These are phyloP conservation scores for Aureobasidium namibiae DNA, from an alignment of 2,329 filamentous ascomycete genomes.

Conservation along the genomic window DNA sequence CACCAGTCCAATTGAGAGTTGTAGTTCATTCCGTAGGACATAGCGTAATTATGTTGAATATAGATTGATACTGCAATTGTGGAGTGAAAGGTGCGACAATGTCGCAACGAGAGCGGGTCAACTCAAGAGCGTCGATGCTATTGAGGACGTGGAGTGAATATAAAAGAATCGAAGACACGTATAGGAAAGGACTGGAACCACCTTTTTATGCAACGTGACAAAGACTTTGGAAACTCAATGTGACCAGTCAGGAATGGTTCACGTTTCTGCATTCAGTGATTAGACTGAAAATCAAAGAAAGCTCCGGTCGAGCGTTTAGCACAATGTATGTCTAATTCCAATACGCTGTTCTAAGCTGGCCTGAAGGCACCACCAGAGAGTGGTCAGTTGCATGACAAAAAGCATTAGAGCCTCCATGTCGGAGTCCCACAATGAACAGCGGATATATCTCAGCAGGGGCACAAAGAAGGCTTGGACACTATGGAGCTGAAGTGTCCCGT, in stretches of 20 bases:
- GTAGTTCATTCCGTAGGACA: background rate
- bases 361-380: background rate
- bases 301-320: background rate
- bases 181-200: background rate
- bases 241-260: background rate
- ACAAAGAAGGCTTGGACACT: conserved; percentile 9
- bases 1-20: background rate
- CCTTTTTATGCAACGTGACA: conserved; percentile 9
- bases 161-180: conserved; percentile 5
- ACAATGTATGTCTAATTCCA: conserved; percentile 10
- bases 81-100: conserved; percentile 2
- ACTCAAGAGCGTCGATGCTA: background rate
- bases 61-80: conserved; percentile 2
- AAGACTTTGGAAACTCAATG: background rate
- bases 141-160: background rate
- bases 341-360: conserved; percentile 2
- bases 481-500: background rate
- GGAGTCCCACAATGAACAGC: conserved; percentile 9
- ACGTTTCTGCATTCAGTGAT: conserved; percentile 5
- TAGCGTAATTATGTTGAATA: background rate
- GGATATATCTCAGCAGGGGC: conserved; percentile 2
- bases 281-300: background rate
- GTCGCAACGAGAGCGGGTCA: background rate
- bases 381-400: conserved; percentile 12
- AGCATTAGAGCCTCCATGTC: background rate